Percentiles rank a stretch among this genome's conserved stretches.
These are phyloP conservation scores for Puccinia hordei DNA, from an alignment of 1,284 basidiomycete species.

Conservation along the genomic window DNA sequence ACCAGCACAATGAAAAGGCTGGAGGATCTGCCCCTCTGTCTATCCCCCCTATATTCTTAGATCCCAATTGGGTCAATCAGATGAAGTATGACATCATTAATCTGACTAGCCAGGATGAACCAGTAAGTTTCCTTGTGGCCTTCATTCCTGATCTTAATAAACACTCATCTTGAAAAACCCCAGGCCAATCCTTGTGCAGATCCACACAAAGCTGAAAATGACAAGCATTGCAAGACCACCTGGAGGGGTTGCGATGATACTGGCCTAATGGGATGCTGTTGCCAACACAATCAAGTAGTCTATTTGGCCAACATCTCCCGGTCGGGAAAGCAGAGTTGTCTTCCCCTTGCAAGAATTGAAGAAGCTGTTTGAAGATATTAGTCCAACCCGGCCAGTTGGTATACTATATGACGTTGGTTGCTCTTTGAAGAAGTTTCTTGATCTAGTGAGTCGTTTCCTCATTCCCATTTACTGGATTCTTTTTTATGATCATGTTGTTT, in stretches of 20 bases:
- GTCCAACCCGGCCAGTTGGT: background rate
- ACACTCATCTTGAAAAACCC: too few relatives aligned
- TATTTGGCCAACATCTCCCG: slow-evolving; percentile 8
- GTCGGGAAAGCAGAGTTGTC: slow-evolving; percentile 10
- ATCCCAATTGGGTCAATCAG: background rate
- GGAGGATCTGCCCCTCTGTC: background rate
- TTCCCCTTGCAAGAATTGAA: slow-evolving; percentile 1
- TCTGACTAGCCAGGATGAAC: background rate
- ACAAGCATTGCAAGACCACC: background rate
- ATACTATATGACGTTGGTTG: slow-evolving; percentile 33
- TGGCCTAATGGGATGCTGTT: slow-evolving; percentile 20
- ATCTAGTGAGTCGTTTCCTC: background rate
- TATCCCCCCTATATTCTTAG: background rate
- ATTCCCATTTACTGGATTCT: too few relatives aligned
- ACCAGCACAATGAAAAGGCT: background rate
- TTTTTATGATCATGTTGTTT: background rate
- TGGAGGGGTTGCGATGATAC: slow-evolving; percentile 22
- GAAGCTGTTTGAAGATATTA: background rate
- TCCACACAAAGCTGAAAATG: slow-evolving; percentile 19
- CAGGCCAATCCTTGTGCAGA: slow-evolving; percentile 2
- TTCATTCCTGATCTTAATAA: too few relatives aligned
- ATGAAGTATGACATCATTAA: background rate
- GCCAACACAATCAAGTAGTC: slow-evolving; percentile 11
- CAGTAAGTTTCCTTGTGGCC: background rate
- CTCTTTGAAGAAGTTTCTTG: slow-evolving; percentile 7